phyloP scores from a whole-genome alignment of 2,329 filamentous ascomycete genomes.

The Chalara sp. region DNA sequence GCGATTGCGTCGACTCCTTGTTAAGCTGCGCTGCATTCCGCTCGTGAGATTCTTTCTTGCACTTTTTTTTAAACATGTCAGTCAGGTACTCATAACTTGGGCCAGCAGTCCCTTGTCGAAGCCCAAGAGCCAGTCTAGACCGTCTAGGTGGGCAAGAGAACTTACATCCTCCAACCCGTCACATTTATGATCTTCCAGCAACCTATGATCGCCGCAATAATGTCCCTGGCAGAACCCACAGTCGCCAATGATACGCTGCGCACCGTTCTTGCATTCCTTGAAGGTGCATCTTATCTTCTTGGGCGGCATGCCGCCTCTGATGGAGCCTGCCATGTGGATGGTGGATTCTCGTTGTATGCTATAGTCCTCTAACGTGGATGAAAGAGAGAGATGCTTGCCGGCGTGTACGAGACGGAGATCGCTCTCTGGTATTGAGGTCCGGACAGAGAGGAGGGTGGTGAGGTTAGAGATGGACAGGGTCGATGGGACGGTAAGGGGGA shows the following conservation, averaged over 20 bases:
- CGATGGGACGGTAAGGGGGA: constrained; percentile 47
- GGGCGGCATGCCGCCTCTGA: constrained; percentile 54
- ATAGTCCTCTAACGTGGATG: constrained; percentile 37
- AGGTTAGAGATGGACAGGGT: constrained; percentile 48
- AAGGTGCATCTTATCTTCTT: constrained; percentile 81
- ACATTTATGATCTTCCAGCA: constrained; percentile 93
- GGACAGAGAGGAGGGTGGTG: constrained; percentile 48
- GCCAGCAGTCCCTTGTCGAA: constrained; percentile 31
- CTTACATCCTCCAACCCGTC: constrained; percentile 80
- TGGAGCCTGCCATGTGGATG: constrained; percentile 46
- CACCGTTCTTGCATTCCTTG: constrained; percentile 81
- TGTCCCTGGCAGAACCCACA: constrained; percentile 92
- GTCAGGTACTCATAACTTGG: constrained; percentile 30
- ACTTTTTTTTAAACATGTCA: constrained; percentile 43
- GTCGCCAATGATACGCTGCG: constrained; percentile 91
- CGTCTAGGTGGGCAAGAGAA: constrained; percentile 17
- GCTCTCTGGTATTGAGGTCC: constrained; percentile 43
- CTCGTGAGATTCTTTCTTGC: constrained; percentile 95
- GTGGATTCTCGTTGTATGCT: constrained; percentile 42
- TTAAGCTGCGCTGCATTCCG: constrained; percentile 90
- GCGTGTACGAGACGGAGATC: constrained; percentile 50
- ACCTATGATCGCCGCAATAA: constrained; percentile 90
- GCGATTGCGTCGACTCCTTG: constrained; percentile 72
- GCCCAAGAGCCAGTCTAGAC: not conserved
- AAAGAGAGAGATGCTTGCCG: constrained; percentile 44